These are phyloP conservation scores for Ganoderma lingzhi DNA, from an alignment of 1,284 basidiomycete species.

Conservation along the genomic window DNA sequence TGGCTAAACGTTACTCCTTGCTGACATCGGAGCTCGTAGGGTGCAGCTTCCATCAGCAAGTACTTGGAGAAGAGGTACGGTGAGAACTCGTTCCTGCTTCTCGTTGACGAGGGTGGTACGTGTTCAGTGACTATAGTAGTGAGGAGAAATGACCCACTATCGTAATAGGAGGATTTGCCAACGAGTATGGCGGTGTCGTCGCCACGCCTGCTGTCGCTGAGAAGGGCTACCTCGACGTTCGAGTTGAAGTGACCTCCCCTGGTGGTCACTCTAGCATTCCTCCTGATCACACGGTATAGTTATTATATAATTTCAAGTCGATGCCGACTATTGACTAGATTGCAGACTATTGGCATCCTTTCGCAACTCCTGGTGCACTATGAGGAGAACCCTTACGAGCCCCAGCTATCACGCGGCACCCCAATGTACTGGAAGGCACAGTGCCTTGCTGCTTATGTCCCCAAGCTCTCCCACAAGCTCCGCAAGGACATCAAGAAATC, in stretches of 20 bases:
- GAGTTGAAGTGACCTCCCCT: constrained; percentile 59
- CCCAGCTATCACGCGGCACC: constrained; percentile 50
- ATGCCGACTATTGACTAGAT: background rate
- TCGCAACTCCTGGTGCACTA: constrained; percentile 57
- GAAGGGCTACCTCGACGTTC: constrained; percentile 71
- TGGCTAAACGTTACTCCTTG: background rate
- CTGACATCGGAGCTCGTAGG: constrained; percentile 42
- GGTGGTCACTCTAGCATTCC: constrained; percentile 77
- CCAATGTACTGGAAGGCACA: constrained; percentile 53
- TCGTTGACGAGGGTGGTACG: constrained; percentile 61
- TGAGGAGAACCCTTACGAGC: constrained; percentile 55
- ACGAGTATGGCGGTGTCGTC: constrained; percentile 49
- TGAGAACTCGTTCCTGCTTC: constrained; percentile 58
- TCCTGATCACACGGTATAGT: constrained; percentile 58
- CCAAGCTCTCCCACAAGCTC: constrained; percentile 49
- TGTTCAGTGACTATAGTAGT: background rate
- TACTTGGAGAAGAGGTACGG: constrained; percentile 61
- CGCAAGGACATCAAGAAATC: constrained; percentile 48
- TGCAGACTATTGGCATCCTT: constrained; percentile 64
- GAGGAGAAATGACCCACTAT: background rate
- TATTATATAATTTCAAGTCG: background rate
- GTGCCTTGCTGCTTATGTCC: constrained; percentile 55
- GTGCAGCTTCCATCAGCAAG: constrained; percentile 54
- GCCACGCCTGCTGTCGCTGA: constrained; percentile 65
- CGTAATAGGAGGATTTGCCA: constrained; percentile 43